phyloP scores from a whole-genome alignment of 148 eudicot genomes.

The Rhododendron ferrugineum region DNA sequence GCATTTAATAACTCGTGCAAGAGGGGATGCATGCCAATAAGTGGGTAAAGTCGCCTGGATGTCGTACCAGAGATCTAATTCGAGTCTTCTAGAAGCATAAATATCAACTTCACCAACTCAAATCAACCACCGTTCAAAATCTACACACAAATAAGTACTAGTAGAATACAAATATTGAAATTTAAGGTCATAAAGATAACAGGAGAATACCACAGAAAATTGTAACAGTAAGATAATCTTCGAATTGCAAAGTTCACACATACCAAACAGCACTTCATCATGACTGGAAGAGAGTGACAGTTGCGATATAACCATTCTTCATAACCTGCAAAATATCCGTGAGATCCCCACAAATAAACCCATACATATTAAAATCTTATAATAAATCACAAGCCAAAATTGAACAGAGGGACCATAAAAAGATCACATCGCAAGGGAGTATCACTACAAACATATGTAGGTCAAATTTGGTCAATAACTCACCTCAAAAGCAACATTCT shows the following conservation, averaged over 20 bases:
- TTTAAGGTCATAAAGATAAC: background rate
- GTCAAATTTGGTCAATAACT: conserved; percentile 11
- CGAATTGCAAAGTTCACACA: background rate
- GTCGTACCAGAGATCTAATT: conserved; percentile 7
- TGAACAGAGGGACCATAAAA: conserved; percentile 1
- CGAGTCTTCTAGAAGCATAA: background rate
- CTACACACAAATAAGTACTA: background rate
- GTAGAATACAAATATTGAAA: background rate
- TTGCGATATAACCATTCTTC: conserved; percentile 93
- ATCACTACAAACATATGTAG: background rate
- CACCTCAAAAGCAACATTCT: conserved; percentile 93
- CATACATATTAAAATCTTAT: background rate
- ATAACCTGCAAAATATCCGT: conserved; percentile 56
- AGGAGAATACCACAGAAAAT: background rate
- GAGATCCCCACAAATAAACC: background rate
- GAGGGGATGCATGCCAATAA: background rate
- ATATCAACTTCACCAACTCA: conserved; percentile 1
- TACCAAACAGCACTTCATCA: conserved; percentile 25
- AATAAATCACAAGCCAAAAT: background rate
- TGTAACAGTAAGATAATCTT: background rate
- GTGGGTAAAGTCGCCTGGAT: background rate
- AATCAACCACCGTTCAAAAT: background rate
- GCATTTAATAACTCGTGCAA: background rate
- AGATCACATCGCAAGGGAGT: conserved; percentile 1
- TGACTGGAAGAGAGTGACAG: conserved; percentile 87